Conservation (phyloP, 352 stramenopile genomes). For the Phytopythium oedochilum region DNA sequence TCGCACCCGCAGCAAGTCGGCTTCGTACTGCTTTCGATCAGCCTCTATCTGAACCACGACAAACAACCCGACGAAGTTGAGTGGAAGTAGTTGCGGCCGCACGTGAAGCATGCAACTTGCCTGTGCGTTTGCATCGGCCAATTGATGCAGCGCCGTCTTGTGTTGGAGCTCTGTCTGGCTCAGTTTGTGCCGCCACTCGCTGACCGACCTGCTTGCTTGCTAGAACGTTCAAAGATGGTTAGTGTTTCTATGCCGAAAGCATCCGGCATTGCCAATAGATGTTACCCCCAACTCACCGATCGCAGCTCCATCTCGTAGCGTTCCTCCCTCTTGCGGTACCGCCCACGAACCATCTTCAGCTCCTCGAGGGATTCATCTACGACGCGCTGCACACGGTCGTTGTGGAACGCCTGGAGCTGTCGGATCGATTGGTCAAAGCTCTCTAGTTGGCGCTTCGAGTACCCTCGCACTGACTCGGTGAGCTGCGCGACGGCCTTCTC, state of each 20-base stretch:
- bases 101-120: neutral
- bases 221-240: neutral
- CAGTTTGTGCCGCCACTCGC: slow-evolving; percentile 22
- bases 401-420: slow-evolving; percentile 50
- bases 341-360: slow-evolving; percentile 38
- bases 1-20: neutral
- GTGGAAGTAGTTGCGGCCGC: neutral
- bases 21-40: slow-evolving; percentile 3
- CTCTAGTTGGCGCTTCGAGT: slow-evolving; percentile 26
- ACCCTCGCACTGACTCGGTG: slow-evolving; percentile 18
- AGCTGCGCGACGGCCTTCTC: slow-evolving; percentile 34
- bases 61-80: neutral
- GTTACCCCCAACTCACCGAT: slow-evolving; percentile 4
- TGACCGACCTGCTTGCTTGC: slow-evolving; percentile 16
- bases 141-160: neutral
- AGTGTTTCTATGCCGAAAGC: no score
- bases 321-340: slow-evolving; percentile 40
- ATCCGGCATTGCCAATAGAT: no score
- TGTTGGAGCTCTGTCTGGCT: neutral
- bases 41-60: neutral
- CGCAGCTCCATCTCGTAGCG: slow-evolving; percentile 30
- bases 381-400: slow-evolving; percentile 46
- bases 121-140: neutral
- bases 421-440: slow-evolving; percentile 41
- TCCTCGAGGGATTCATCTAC: slow-evolving; percentile 47